Evolutionary conservation across 495 filamentous ascomycete genomes (phyloP), one percentile per base, ranked within the genome.

Genomic region (Hyaloscypha finlandica): DNA sequence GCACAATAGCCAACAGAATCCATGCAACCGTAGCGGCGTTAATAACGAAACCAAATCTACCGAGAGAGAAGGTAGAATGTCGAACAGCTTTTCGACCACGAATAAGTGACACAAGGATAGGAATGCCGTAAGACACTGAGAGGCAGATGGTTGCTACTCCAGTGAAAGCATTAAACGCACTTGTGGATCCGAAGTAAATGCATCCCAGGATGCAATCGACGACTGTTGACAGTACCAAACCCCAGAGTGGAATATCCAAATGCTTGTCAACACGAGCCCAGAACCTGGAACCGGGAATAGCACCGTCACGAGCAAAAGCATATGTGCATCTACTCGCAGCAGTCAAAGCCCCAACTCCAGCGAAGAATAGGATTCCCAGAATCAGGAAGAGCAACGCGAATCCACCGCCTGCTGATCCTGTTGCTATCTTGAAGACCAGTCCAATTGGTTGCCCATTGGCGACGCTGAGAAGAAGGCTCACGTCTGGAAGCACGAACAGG

Each of bases 351-450:
- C 85, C 86, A 53, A 86, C 78, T 60, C 85, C 85, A 14, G 84
- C 85, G 67, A 88, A 88, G 69, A 88, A 80, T 51, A 83, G 77
- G 59, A 93, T 89, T 6, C 90, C 86, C 30, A 93, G 81, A 65
- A 93, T 85, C 6, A 93, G 78, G 73, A 91, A 88, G 11, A 92
- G 82, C 2, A 94, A 80, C 4, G 84, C 91, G 53, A 94, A 89
- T 2, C 89, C 90, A 25, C 91, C 90, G 19, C 74, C 81, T 20
- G 83, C 77, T 32, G 81, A 83, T 11, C 85, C 86, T n/a, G 85
- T 87, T 29, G 84, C 86, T 0, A 73, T 81, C 61, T 83, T 84
- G 74, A 86, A 87, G 66, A 89, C 75, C 53, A 83, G 77, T 8
- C 81, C 83, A 53, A 89, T 81, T 3, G 86, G 86, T 68, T 89